phyloP scores from a whole-genome alignment of 1,284 basidiomycete genomes.

The Rhizoctonia solani region DNA sequence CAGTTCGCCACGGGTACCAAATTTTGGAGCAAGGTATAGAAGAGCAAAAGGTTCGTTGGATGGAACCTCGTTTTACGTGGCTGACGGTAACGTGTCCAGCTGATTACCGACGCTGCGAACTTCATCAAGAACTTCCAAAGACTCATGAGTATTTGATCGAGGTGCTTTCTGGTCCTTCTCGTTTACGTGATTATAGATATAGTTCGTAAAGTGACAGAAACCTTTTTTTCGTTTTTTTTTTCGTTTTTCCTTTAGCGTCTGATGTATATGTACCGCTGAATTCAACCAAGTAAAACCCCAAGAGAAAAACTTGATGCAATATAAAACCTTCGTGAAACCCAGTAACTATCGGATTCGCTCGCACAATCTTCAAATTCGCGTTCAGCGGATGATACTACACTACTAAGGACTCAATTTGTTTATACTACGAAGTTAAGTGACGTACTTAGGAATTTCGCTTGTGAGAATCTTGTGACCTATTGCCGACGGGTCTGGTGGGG shows the following conservation, averaged over 20 bases:
- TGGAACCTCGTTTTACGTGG: neutral
- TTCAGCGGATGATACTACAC: neutral
- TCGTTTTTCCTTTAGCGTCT: no score
- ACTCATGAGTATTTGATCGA: constrained; percentile 19
- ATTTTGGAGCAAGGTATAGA: constrained; percentile 7
- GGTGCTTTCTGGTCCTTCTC: no score
- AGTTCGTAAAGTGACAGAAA: no score
- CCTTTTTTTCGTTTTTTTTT: no score
- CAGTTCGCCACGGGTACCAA: neutral
- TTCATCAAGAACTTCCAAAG: constrained; percentile 27
- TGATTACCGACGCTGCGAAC: constrained; percentile 26
- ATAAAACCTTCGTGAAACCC: neutral
- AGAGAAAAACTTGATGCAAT: neutral
- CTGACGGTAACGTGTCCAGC: neutral
- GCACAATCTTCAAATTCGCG: neutral
- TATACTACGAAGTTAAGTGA: no score
- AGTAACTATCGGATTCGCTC: neutral
- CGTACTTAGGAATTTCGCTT: no score
- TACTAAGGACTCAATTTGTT: no score
- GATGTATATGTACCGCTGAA: no score
- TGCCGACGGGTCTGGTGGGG: no score
- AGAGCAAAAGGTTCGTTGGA: constrained; percentile 13
- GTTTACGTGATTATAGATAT: no score
- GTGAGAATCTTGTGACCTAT: no score
- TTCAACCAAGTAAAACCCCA: neutral